Conservation (phyloP, 106 monocot genomes). For the Allium fistulosum region DNA sequence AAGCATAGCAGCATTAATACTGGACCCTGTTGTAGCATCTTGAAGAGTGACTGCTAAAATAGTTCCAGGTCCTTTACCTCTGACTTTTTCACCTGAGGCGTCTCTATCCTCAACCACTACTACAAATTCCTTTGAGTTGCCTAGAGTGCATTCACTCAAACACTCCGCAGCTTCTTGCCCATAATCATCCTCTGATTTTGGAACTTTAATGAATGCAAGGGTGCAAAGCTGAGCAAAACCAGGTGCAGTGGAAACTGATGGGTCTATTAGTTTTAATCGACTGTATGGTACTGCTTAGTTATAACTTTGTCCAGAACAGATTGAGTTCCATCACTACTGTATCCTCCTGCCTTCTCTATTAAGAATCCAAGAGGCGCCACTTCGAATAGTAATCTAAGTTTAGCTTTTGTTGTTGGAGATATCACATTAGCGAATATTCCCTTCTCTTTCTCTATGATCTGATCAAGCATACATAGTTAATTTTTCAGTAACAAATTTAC, state of each 20-base stretch:
- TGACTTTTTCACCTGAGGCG: slow-evolving; percentile 76
- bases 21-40: slow-evolving; percentile 61
- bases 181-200: slow-evolving; percentile 79
- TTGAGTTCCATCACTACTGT: slow-evolving; percentile 85
- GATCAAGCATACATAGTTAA: neutral
- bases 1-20: slow-evolving; percentile 88
- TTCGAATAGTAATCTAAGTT: slow-evolving; percentile 87
- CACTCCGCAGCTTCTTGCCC: slow-evolving; percentile 88
- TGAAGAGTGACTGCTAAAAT: slow-evolving; percentile 67
- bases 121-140: slow-evolving; percentile 52
- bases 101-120: slow-evolving; percentile 86
- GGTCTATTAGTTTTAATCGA: slow-evolving; percentile 57
- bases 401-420: slow-evolving; percentile 81
- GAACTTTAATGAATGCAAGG: slow-evolving; percentile 81
- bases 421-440: slow-evolving; percentile 95
- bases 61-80: slow-evolving; percentile 85
- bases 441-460: slow-evolving; percentile 99
- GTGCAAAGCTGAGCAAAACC: slow-evolving; percentile 74
- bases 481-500: too few species aligned
- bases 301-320: slow-evolving; percentile 91
- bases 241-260: slow-evolving; percentile 50
- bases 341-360: slow-evolving; percentile 88
- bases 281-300: slow-evolving; percentile 63
- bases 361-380: slow-evolving; percentile 88
- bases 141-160: slow-evolving; percentile 58